A percentile compares a stretch with the other conserved stretches of the same genome.
phyloP scores from a whole-genome alignment of 1,284 basidiomycete genomes.

The Trichosporon asahii region DNA sequence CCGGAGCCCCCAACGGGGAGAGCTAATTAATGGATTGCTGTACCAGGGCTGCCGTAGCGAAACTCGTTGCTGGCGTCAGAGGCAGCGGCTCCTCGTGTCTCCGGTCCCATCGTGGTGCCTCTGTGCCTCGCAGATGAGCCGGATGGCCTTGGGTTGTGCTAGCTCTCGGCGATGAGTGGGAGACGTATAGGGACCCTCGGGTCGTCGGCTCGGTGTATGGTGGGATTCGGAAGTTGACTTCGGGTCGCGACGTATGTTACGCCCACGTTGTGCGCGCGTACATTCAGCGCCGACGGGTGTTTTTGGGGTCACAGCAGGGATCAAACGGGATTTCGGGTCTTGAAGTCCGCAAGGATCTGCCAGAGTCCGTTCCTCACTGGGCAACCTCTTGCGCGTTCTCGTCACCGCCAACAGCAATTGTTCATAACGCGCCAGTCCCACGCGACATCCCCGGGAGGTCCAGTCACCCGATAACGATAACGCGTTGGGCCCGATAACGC shows the following conservation, averaged over 20 bases:
- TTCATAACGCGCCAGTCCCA: background rate
- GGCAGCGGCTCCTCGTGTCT: background rate
- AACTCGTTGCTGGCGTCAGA: background rate
- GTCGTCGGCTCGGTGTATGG: background rate
- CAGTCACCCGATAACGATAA: background rate
- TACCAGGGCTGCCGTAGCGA: background rate
- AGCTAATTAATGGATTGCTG: background rate
- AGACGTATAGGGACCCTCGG: no score
- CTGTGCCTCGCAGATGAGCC: background rate
- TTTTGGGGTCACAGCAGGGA: background rate
- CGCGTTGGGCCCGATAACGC: background rate
- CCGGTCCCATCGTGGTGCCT: background rate
- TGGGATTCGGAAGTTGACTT: background rate
- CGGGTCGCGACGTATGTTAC: background rate
- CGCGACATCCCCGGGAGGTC: background rate
- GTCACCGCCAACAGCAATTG: background rate
- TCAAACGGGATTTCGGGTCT: background rate
- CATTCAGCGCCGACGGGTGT: background rate
- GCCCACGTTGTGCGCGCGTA: background rate
- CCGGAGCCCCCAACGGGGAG: background rate
- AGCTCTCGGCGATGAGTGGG: no score
- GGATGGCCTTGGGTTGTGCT: background rate
- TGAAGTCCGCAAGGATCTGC: background rate
- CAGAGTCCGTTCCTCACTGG: background rate
- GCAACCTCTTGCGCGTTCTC: background rate